These are phyloP conservation scores for Crucibulum parvulum DNA, from an alignment of 1,284 basidiomycete species.

Conservation along the genomic window DNA sequence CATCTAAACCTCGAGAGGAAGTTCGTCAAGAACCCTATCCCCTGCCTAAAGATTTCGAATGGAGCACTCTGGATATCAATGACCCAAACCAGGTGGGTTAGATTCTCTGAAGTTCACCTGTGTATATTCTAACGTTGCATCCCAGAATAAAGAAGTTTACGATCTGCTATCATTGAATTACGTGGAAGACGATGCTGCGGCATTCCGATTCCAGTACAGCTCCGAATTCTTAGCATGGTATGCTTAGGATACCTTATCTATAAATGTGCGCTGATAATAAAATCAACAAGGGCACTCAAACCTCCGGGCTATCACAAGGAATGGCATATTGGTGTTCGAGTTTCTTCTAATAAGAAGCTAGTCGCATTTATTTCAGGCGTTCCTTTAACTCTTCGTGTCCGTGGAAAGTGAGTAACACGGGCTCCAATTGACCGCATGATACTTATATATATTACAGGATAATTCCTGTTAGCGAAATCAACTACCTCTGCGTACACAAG, in stretches of 20 bases:
- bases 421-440: background rate
- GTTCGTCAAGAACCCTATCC: conserved; percentile 89
- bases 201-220: conserved; percentile 96
- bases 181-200: conserved; percentile 96
- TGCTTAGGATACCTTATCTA: conserved; percentile 13
- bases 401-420: conserved; percentile 68
- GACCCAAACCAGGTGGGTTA: conserved; percentile 70
- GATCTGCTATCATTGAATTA: conserved; percentile 93
- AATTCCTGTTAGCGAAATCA: conserved; percentile 88
- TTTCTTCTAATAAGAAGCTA: conserved; percentile 88
- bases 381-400: conserved; percentile 83
- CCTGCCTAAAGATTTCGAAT: conserved; percentile 93
- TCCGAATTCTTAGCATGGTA: conserved; percentile 96
- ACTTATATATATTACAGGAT: conserved; percentile 48
- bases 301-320: conserved; percentile 93
- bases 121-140: background rate
- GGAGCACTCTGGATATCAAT: conserved; percentile 86
- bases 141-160: conserved; percentile 90
- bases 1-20: conserved; percentile 77
- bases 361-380: conserved; percentile 99
- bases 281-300: conserved; percentile 81
- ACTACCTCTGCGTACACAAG: conserved; percentile 99
- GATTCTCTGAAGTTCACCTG: conserved; percentile 3
- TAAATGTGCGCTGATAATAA: conserved; percentile 2
- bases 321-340: conserved; percentile 97